These are phyloP conservation scores for Quillaja saponaria DNA, from an alignment of 306 rosid genomes.

Conservation along the genomic window DNA sequence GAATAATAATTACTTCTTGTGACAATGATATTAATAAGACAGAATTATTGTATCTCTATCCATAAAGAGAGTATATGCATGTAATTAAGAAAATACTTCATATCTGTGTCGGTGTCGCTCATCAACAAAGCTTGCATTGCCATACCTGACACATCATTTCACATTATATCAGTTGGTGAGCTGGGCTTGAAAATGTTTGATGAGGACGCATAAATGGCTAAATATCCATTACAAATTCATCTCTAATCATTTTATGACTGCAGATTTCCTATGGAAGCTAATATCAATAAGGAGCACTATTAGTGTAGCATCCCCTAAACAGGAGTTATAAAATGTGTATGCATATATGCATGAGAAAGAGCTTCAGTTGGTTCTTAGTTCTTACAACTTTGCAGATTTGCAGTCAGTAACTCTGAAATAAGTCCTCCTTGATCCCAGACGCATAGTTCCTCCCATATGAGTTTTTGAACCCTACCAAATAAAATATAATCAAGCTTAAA, in stretches of 20 bases:
- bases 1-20: constrained; percentile 16
- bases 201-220: constrained; percentile 1
- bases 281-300: constrained; percentile 11
- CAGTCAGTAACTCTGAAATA: constrained; percentile 62
- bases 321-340: constrained; percentile 11
- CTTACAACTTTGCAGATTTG: constrained; percentile 90
- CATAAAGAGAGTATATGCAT: constrained; percentile 2
- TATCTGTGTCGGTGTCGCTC: constrained; percentile 93
- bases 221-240: neutral
- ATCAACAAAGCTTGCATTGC: constrained; percentile 56
- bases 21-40: neutral
- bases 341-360: neutral
- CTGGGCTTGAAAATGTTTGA: constrained; percentile 10
- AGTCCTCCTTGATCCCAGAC: constrained; percentile 92
- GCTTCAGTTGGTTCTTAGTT: constrained; percentile 30
- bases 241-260: neutral
- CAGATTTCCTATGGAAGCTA: neutral
- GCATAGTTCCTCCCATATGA: constrained; percentile 99
- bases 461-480: constrained; percentile 80
- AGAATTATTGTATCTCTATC: neutral
- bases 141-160: constrained; percentile 56
- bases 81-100: constrained; percentile 53
- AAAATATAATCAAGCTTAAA: constrained; percentile 24
- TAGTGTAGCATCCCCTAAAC: constrained; percentile 4
- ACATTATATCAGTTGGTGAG: constrained; percentile 19